Evolutionary conservation across 2,329 filamentous ascomycete genomes (phyloP).

Genomic region (Aureobasidium melanogenum): DNA sequence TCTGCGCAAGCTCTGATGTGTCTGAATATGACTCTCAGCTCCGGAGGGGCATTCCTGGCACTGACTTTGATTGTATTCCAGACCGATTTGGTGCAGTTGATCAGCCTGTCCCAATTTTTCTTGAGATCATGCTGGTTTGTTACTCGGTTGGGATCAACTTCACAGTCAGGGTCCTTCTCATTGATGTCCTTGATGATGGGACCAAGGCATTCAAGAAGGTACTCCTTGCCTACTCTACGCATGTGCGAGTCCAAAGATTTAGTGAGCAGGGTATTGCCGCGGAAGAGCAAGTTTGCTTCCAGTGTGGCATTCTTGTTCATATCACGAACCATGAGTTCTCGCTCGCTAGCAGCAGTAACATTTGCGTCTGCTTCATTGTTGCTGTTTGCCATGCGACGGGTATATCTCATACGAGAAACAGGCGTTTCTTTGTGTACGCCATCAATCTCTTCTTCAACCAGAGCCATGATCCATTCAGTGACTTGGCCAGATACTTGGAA

Average conservation of each 20-base stretch:
- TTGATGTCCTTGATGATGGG: slow-evolving; percentile 85
- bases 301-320: slow-evolving; percentile 70
- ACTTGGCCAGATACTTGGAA: slow-evolving; percentile 85
- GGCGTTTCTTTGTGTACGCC: slow-evolving; percentile 76
- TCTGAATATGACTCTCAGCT: slow-evolving; percentile 77
- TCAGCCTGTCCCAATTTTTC: slow-evolving; percentile 72
- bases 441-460: slow-evolving; percentile 96
- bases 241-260: slow-evolving; percentile 93
- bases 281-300: slow-evolving; percentile 90
- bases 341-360: slow-evolving; percentile 40
- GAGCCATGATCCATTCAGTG: slow-evolving; percentile 80
- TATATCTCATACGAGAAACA: slow-evolving; percentile 58
- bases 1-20: slow-evolving; percentile 89
- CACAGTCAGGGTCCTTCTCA: slow-evolving; percentile 81
- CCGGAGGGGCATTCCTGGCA: slow-evolving; percentile 65
- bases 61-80: slow-evolving; percentile 77
- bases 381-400: slow-evolving; percentile 60
- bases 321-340: slow-evolving; percentile 65
- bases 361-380: slow-evolving; percentile 44
- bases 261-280: slow-evolving; percentile 88
- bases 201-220: slow-evolving; percentile 77
- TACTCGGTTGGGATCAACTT: slow-evolving; percentile 84
- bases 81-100: slow-evolving; percentile 67
- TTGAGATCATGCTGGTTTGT: slow-evolving; percentile 59
- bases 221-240: slow-evolving; percentile 87